Evolutionary conservation across 768 basidiomycete species (phyloP).

Genomic region (Sistotremastrum suecicum): DNA sequence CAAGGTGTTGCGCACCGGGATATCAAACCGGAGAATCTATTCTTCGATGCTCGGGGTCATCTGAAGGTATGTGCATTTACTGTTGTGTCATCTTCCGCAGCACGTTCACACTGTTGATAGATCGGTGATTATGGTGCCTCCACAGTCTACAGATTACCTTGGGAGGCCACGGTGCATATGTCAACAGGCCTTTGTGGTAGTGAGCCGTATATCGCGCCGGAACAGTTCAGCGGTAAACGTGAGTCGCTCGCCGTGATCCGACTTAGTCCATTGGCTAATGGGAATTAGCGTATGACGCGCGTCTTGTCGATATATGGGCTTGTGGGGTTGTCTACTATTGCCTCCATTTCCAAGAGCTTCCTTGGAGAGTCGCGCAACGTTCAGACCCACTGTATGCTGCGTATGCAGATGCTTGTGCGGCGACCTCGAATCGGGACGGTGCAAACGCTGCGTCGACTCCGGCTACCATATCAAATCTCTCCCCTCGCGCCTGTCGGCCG

Average conservation of each 20-base stretch:
- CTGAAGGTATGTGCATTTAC: slow-evolving; percentile 51
- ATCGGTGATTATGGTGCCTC: slow-evolving; percentile 98
- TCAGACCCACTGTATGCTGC: slow-evolving; percentile 69
- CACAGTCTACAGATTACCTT: slow-evolving; percentile 96
- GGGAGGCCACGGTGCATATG: slow-evolving; percentile 95
- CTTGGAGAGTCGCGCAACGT: slow-evolving; percentile 89
- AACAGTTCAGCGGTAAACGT: slow-evolving; percentile 96
- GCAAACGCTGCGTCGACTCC: slow-evolving; percentile 36
- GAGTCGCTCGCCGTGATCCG: slow-evolving; percentile 24
- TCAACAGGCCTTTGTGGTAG: slow-evolving; percentile 94
- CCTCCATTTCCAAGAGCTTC: slow-evolving; percentile 93
- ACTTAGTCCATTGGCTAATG: slow-evolving; percentile 5
- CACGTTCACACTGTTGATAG: slow-evolving; percentile 22
- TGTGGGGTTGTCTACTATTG: slow-evolving; percentile 97
- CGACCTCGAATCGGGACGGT: slow-evolving; percentile 15
- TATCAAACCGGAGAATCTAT: slow-evolving; percentile 95
- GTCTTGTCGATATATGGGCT: slow-evolving; percentile 96
- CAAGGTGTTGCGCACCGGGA: slow-evolving; percentile 98
- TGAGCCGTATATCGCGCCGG: slow-evolving; percentile 97
- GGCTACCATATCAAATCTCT: slow-evolving; percentile 75
- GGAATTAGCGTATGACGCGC: slow-evolving; percentile 80
- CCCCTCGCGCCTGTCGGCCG: slow-evolving; percentile 69
- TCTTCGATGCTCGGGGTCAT: slow-evolving; percentile 85
- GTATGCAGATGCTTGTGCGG: slow-evolving; percentile 37
- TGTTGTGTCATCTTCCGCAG: slow-evolving; percentile 6